Evolutionary conservation across 192 early-diverging fungal species (phyloP).

Genomic region (Linderina pennispora): DNA sequence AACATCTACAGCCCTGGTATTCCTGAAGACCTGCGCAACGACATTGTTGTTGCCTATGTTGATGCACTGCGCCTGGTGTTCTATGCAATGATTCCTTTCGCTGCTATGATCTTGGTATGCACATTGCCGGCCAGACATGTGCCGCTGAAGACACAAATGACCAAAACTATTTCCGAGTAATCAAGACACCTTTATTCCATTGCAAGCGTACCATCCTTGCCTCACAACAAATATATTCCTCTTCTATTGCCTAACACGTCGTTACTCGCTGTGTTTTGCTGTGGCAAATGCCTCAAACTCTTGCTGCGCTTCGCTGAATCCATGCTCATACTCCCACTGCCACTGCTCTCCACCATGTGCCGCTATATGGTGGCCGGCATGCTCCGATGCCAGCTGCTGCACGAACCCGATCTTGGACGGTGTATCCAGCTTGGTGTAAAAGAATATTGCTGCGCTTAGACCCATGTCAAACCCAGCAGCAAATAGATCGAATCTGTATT

Average conservation of each 20-base stretch:
- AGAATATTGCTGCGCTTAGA: neutral
- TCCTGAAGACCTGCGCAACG: constrained; percentile 17
- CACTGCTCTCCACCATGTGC: constrained; percentile 4
- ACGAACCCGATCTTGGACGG: constrained; percentile 7
- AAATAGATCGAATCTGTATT: constrained; percentile 5
- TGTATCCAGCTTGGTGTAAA: neutral
- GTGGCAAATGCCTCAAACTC: constrained; percentile 8
- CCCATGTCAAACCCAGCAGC: constrained; percentile 7
- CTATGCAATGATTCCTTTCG: constrained; percentile 47
- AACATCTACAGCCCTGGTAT: constrained; percentile 14
- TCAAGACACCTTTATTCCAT: too few relatives aligned
- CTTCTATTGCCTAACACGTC: too few relatives aligned
- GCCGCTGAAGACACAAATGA: constrained; percentile 23
- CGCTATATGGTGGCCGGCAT: neutral
- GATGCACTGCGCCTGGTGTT: constrained; percentile 41
- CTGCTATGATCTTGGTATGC: constrained; percentile 35
- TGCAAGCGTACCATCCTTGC: too few relatives aligned
- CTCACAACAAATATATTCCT: too few relatives aligned
- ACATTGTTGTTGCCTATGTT: constrained; percentile 48
- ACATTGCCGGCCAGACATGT: constrained; percentile 44
- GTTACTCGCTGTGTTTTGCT: too few relatives aligned
- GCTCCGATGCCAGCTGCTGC: constrained; percentile 1
- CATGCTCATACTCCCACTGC: constrained; percentile 7
- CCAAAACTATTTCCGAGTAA: constrained; percentile 5
- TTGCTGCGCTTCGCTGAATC: constrained; percentile 6